A percentile compares a stretch with the other conserved stretches of the same genome.
Conservation (phyloP, 495 filamentous ascomycete species). For the Xylaria castorea region DNA sequence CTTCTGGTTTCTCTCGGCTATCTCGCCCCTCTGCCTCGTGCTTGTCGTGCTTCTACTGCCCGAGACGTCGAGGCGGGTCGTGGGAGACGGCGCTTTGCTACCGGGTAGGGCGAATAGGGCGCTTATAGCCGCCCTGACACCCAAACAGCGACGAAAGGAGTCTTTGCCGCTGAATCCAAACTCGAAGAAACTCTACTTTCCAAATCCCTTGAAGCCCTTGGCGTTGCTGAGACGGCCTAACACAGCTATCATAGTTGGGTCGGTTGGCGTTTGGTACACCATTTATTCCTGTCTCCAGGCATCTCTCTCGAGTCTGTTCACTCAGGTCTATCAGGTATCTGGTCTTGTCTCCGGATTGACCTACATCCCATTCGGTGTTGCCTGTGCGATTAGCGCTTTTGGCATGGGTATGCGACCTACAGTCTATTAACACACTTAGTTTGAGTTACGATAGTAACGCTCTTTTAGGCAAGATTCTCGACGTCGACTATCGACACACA, state of each 20-base stretch:
- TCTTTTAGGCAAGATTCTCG: not conserved
- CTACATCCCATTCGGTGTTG: constrained; percentile 17
- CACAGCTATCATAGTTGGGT: not conserved
- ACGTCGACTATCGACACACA: not conserved
- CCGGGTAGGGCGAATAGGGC: not conserved
- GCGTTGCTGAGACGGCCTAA: not conserved
- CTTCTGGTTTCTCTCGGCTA: constrained; percentile 3
- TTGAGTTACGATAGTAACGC: not conserved
- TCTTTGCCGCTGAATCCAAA: not conserved
- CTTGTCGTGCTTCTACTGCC: not conserved
- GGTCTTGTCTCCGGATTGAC: constrained; percentile 13
- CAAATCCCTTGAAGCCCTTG: not conserved
- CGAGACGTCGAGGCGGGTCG: constrained; percentile 26
- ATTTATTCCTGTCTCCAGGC: constrained; percentile 5
- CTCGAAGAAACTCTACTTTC: not conserved
- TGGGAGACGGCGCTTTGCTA: constrained; percentile 21
- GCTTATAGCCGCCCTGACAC: not conserved
- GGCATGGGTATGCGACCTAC: constrained; percentile 3
- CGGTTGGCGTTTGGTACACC: not conserved
- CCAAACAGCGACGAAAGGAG: not conserved
- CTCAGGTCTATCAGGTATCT: not conserved
- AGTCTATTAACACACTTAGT: not conserved
- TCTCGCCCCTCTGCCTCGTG: constrained; percentile 2
- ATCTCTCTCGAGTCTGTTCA: not conserved
- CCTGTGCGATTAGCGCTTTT: constrained; percentile 12